Base-by-base conservation (phyloP, 1,284 basidiomycete species). In the Pseudozyma pruni region DNA sequence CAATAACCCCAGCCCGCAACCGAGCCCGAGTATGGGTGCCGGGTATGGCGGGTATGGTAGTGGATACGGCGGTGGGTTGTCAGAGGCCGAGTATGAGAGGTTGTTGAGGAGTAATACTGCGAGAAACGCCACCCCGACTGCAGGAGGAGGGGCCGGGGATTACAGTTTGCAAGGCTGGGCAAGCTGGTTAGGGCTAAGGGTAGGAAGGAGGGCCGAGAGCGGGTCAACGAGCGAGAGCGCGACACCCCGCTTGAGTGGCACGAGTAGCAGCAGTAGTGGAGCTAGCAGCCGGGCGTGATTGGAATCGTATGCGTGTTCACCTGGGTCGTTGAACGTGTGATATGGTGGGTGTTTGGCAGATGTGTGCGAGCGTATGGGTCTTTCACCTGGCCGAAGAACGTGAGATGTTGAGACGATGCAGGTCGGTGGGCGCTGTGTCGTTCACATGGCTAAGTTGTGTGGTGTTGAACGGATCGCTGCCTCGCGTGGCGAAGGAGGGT, bases 1-100 rank as follows among this genome's bases (percentile, higher is more conserved):
- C 23, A 56, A 22, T 38, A 63, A 70, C 20, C 67, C 67, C 7
- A 60, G 56, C 1, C 67, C 67, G 9, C 55, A 56, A 22, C 67
- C 60, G 3, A 56, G 50, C 35, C 67, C 67, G 0, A 42, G 17
- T 4, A 1, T 43, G 8, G 66, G 51, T 4, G 54, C 45, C 9
- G 58, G 53, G 8, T 61, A 62, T 20, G 54, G 58, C 5, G 54
- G 41, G 0, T 40, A 58, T 14, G 66, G 66, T 11, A 57, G 37
- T 16, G 59, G 66, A 16, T 59, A 59, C 20, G 60, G 56, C 14
- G 60, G 55, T 16, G 67, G 60, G 3, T 20, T 70, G 51, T 49
- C 43, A 4, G 67, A 70, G 20, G 67, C 67, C n/a, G 67, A 70
- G 47, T 70, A 70, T 32, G 67, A 70, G 45, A 49, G 67, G 23